Conservation (phyloP, 2,329 filamentous ascomycete species). For the Fusarium oxysporum region DNA sequence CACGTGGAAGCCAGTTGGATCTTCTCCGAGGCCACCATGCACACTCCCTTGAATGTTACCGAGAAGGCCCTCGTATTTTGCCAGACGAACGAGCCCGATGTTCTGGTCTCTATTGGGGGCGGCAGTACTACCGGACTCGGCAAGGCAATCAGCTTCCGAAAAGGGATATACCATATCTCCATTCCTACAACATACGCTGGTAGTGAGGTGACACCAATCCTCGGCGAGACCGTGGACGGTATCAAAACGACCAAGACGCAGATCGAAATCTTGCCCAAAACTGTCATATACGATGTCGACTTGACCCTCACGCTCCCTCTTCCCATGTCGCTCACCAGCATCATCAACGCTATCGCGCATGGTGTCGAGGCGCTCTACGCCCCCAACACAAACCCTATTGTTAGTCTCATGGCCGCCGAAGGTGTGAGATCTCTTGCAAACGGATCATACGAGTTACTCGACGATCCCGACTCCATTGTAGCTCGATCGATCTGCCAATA, state of each 20-base stretch:
- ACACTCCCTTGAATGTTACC: background rate
- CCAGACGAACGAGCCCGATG: background rate
- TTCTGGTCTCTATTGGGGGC: background rate
- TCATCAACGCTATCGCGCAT: background rate
- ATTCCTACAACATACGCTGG: background rate
- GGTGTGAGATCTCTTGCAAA: background rate
- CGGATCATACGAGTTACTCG: background rate
- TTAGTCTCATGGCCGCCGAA: background rate
- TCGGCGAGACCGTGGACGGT: background rate
- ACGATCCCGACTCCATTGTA: background rate
- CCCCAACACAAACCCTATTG: background rate
- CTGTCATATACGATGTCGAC: background rate
- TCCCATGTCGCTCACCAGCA: background rate
- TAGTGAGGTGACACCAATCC: background rate
- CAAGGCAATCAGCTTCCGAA: background rate
- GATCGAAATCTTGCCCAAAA: background rate
- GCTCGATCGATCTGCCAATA: conserved; percentile 50
- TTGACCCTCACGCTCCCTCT: background rate
- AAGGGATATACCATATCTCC: background rate
- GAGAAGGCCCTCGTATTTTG: background rate
- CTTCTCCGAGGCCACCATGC: background rate
- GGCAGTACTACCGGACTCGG: background rate
- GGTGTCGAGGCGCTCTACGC: background rate
- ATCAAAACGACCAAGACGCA: background rate
- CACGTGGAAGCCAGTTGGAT: background rate